These are phyloP conservation scores for Actinomortierella ambigua DNA, from an alignment of 371 early-diverging fungal species.

Conservation along the genomic window DNA sequence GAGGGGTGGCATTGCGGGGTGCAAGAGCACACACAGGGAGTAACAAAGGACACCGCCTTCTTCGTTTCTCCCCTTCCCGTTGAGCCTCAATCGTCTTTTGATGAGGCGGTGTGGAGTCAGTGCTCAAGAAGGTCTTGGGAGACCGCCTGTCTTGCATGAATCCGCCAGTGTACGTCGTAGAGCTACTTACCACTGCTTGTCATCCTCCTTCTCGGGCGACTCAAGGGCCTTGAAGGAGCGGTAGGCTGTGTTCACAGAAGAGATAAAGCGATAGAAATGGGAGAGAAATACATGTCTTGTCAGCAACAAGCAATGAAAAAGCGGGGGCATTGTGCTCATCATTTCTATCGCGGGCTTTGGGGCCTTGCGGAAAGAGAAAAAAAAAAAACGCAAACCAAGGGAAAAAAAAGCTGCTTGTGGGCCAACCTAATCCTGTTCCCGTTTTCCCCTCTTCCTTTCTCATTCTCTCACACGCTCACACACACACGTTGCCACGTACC, in stretches of 20 bases:
- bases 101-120: too few species aligned
- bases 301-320: not conserved
- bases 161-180: too few species aligned
- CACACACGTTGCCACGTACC: constrained; percentile 49
- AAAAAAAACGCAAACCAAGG: not conserved
- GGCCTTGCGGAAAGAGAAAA: too few species aligned
- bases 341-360: not conserved
- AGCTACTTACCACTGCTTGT: constrained; percentile 79
- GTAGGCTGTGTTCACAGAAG: constrained; percentile 79
- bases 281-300: not conserved
- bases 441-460: not conserved
- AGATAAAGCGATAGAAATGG: constrained; percentile 14
- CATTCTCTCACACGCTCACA: not conserved
- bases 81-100: too few species aligned
- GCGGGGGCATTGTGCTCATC: not conserved
- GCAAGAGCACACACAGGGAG: too few species aligned
- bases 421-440: not conserved
- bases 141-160: too few species aligned
- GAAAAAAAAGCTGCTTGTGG: not conserved
- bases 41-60: too few species aligned
- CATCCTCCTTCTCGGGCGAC: constrained; percentile 74
- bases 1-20: too few species aligned
- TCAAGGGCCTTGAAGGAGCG: constrained; percentile 94
- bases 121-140: too few species aligned
- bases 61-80: too few species aligned